Percentiles rank a stretch among this genome's conserved stretches.
phyloP scores from a whole-genome alignment of 331 rosid species.

The Spiraea crenata region DNA sequence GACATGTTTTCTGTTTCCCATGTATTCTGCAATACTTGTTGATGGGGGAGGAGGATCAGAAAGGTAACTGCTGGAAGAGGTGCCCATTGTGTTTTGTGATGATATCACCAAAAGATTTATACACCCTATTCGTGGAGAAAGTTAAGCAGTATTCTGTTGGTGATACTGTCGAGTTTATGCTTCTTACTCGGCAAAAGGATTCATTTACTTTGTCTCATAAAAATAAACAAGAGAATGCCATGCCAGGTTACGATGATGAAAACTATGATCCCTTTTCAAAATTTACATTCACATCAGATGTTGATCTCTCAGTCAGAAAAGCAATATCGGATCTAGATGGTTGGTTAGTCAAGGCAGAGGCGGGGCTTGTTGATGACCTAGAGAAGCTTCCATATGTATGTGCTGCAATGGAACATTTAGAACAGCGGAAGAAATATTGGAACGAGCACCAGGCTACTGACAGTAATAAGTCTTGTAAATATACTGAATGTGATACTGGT shows the following conservation, averaged over 20 bases:
- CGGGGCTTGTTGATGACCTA: constrained; percentile 90
- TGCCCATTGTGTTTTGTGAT: constrained; percentile 96
- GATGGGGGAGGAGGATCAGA: constrained; percentile 87
- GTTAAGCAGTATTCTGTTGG: constrained; percentile 67
- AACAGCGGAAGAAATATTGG: constrained; percentile 88
- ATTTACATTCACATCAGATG: constrained; percentile 84
- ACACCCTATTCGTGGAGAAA: constrained; percentile 70
- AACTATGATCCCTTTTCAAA: constrained; percentile 74
- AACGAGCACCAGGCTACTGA: constrained; percentile 49
- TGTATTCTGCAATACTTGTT: constrained; percentile 80
- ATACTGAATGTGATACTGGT: constrained; percentile 33
- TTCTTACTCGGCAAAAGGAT: constrained; percentile 69
- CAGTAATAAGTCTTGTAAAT: constrained; percentile 30
- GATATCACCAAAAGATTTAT: constrained; percentile 82
- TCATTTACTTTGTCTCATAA: constrained; percentile 49
- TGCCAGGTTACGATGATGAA: constrained; percentile 26
- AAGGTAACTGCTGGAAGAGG: constrained; percentile 90
- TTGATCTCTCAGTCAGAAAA: constrained; percentile 75
- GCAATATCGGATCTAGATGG: constrained; percentile 87
- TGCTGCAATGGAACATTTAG: constrained; percentile 88
- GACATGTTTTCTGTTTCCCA: constrained; percentile 94
- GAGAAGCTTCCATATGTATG: constrained; percentile 96
- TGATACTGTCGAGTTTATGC: constrained; percentile 59
- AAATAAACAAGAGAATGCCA: constrained; percentile 42
- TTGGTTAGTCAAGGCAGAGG: constrained; percentile 88